These are phyloP conservation scores for Auriscalpium microsporum DNA, from an alignment of 768 basidiomycete genomes.

Conservation along the genomic window DNA sequence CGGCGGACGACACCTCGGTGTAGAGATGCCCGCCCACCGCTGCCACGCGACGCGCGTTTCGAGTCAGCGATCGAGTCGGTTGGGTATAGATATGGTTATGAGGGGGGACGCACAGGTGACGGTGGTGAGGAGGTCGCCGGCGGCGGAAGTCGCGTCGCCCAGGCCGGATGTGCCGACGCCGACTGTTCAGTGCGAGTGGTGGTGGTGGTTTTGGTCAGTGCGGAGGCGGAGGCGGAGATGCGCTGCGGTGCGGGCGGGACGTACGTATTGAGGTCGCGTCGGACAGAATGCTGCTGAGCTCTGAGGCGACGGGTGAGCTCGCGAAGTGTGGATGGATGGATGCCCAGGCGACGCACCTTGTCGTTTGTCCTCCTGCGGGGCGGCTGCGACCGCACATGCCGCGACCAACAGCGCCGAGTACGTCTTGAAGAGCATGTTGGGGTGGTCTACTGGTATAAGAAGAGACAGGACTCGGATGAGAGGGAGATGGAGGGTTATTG, in stretches of 20 bases:
- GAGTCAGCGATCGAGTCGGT: too few species aligned
- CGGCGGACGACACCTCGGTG: constrained; percentile 11
- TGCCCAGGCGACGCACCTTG: not conserved
- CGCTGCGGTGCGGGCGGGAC: too few species aligned
- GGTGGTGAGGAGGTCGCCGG: not conserved
- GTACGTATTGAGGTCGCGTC: not conserved
- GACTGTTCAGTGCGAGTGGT: too few species aligned
- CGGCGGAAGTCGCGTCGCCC: not conserved
- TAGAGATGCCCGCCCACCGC: constrained; percentile 8
- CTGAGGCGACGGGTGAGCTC: too few species aligned
- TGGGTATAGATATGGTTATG: too few species aligned
- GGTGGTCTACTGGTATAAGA: not conserved
- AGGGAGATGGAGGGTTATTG: not conserved
- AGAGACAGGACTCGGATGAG: not conserved
- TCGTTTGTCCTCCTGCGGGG: not conserved
- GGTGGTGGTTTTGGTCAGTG: too few species aligned
- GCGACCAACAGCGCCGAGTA: not conserved
- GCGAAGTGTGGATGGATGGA: too few species aligned
- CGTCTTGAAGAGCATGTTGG: not conserved
- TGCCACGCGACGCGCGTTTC: too few species aligned
- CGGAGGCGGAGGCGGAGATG: too few species aligned
- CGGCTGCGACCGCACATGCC: not conserved
- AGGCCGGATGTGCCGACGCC: not conserved
- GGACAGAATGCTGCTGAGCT: too few species aligned
- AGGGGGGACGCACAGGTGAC: constrained; percentile 14